Evolutionary conservation across 169 alveolate species (phyloP).

Genomic region (Besnoitia besnoiti): DNA sequence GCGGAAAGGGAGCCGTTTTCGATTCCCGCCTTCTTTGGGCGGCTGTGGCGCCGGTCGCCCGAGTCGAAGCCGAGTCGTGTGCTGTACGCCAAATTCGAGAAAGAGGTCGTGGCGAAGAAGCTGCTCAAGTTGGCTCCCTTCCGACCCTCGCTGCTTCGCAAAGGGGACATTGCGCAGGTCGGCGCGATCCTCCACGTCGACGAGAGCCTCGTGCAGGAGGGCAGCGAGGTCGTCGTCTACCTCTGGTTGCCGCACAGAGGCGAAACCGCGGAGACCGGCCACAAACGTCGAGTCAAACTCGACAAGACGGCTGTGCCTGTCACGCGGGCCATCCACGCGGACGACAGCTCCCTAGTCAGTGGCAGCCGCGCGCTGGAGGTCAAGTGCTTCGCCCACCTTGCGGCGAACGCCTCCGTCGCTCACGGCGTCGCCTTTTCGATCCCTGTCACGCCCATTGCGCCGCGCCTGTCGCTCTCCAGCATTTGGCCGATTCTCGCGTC

Average conservation of each 20-base stretch:
- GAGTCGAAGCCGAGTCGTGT: not conserved
- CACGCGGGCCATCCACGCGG: not conserved
- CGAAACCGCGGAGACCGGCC: not conserved
- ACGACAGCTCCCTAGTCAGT: not conserved
- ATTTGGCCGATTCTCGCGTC: not conserved
- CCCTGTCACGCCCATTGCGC: not conserved
- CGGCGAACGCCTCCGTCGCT: not conserved
- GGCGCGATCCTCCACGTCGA: not conserved
- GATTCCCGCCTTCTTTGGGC: not conserved
- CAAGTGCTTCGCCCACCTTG: not conserved
- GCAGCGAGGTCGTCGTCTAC: not conserved
- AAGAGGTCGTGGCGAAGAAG: not conserved
- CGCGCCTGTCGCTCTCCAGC: constrained; percentile 16
- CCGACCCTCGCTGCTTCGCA: not conserved
- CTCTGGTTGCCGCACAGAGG: not conserved
- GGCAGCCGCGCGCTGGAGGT: not conserved
- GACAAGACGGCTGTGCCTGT: not conserved
- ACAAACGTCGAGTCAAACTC: not conserved
- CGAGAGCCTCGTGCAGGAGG: not conserved
- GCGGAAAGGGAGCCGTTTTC: not conserved
- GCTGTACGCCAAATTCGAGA: not conserved
- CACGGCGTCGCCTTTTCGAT: not conserved
- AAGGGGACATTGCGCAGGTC: not conserved
- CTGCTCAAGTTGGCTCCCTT: not conserved
- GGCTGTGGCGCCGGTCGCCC: not conserved